phyloP scores from a whole-genome alignment of 2,329 filamentous ascomycete species.

The Polychaeton citri region DNA sequence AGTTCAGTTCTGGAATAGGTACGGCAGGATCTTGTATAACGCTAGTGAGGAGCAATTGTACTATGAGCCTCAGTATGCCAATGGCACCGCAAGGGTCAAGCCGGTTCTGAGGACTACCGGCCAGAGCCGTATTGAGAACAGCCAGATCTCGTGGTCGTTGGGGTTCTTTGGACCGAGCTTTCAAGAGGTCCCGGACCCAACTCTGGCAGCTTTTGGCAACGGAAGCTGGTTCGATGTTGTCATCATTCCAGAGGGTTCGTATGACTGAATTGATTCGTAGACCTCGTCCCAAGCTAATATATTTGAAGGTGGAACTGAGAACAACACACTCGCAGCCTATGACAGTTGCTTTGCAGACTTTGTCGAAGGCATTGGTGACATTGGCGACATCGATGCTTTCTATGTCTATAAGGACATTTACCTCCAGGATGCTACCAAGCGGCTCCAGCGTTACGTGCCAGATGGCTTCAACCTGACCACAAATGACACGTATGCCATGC shows the following conservation, averaged over 20 bases:
- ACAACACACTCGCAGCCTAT: slow-evolving; percentile 41
- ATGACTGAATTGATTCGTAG: too few species aligned
- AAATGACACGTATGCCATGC: slow-evolving; percentile 37
- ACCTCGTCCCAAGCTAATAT: too few species aligned
- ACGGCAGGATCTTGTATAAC: slow-evolving; percentile 41
- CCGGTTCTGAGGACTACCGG: slow-evolving; percentile 41
- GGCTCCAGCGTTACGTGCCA: slow-evolving; percentile 36
- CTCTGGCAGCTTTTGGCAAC: slow-evolving; percentile 26
- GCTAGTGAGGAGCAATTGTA: slow-evolving; percentile 33
- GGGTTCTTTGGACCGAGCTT: slow-evolving; percentile 40
- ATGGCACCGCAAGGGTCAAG: slow-evolving; percentile 34
- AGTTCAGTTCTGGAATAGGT: slow-evolving; percentile 40
- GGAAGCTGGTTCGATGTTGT: slow-evolving; percentile 32
- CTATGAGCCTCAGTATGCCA: slow-evolving; percentile 37
- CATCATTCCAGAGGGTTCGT: slow-evolving; percentile 32
- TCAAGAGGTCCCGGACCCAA: slow-evolving; percentile 23
- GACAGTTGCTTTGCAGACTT: slow-evolving; percentile 35
- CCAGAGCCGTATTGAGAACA: slow-evolving; percentile 42
- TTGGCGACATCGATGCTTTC: slow-evolving; percentile 30
- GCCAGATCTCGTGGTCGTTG: slow-evolving; percentile 39
- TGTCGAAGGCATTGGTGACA: slow-evolving; percentile 21
- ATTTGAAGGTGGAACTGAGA: slow-evolving; percentile 29
- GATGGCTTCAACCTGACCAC: slow-evolving; percentile 34
- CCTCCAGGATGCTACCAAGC: slow-evolving; percentile 29
- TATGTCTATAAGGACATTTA: slow-evolving; percentile 35